A percentile compares a stretch with the other conserved stretches of the same genome.
phyloP scores from a whole-genome alignment of 768 basidiomycete genomes.

The Neoboletus magnificus region DNA sequence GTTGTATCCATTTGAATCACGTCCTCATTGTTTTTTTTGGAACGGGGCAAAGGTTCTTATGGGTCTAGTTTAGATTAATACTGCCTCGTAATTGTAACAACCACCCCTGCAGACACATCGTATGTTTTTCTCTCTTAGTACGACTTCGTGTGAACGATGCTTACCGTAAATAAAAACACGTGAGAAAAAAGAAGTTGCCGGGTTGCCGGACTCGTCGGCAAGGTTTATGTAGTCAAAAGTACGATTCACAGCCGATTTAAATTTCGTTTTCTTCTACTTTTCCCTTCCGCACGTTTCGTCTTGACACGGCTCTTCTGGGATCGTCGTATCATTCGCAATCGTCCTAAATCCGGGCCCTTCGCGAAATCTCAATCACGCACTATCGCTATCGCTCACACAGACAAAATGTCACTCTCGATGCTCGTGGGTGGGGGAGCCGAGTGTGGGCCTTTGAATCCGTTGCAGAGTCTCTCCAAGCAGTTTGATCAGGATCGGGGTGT shows the following conservation, averaged over 20 bases:
- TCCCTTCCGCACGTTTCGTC: not conserved
- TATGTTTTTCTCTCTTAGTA: not conserved
- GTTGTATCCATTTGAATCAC: constrained; percentile 15
- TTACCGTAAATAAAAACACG: constrained; percentile 1
- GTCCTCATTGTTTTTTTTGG: constrained; percentile 16
- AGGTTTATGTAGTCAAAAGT: no score
- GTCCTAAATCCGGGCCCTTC: not conserved
- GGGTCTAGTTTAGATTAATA: constrained; percentile 29
- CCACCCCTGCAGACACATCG: not conserved
- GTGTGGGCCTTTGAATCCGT: constrained; percentile 82
- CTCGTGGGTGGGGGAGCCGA: constrained; percentile 64
- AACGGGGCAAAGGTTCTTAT: constrained; percentile 16
- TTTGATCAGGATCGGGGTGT: constrained; percentile 76
- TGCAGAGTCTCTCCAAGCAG: constrained; percentile 75
- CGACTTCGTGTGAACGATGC: not conserved
- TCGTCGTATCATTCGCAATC: not conserved
- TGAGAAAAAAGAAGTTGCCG: constrained; percentile 10
- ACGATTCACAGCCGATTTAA: not conserved
- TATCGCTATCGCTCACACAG: not conserved
- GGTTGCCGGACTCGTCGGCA: constrained; percentile 7
- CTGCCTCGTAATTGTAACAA: constrained; percentile 27
- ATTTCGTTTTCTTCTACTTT: not conserved
- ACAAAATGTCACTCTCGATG: constrained; percentile 72
- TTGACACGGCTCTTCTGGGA: not conserved
- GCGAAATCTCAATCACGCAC: not conserved